Evolutionary conservation across 805 yeast genomes (phyloP), one percentile per base, ranked within the genome.

Genomic region (Yarrowia sp.): DNA sequence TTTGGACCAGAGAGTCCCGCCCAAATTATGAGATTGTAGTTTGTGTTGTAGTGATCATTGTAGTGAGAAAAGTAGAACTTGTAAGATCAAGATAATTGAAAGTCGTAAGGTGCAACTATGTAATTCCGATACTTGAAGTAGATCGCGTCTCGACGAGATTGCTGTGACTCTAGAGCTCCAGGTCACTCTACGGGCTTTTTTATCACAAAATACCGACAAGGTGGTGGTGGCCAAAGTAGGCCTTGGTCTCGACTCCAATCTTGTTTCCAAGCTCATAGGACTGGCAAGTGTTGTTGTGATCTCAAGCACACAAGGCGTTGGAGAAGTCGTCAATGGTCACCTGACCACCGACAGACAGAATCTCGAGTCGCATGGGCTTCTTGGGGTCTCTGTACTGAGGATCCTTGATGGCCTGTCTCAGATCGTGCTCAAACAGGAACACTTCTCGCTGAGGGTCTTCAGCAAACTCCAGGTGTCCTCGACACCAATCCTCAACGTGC

Each of bases 311-410:
- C 2, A 71, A 50, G 16, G 68, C 46, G 15, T 82, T 82, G 58
- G 90, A 82, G 71, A 90, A 80, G 4, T 82, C 81, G 67, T 90
- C 82, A 12, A 78, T 77, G 12, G 82, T 77, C 71, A 86, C 85
- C n/a, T 86, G 86, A 8, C 89, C 88, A 12, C 89, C 90, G n/a
- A 84, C 75, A 0, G 87, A 79, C 45, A 88, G 77, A 0, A 89
- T 81, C 69, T 87, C 85, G 12, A 91, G 73, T 42, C 80, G 79
- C 69, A 87, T 80, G 19, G 81, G 77, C 68, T 80, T 77, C 59
- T 75, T 75, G 16, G 74, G 71, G 61, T 73, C 67, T 12, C 77
- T 76, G 70, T 72, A 74, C 63, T 71, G 74, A 72, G 70, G 74
- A 35, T 84, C 77, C 40, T 36, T 46, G 70, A 84, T 46, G 71